Percentiles rank a stretch among this genome's conserved stretches.
Evolutionary conservation across 2,329 filamentous ascomycete genomes (phyloP).

Genomic region (Diaporthe sp.): DNA sequence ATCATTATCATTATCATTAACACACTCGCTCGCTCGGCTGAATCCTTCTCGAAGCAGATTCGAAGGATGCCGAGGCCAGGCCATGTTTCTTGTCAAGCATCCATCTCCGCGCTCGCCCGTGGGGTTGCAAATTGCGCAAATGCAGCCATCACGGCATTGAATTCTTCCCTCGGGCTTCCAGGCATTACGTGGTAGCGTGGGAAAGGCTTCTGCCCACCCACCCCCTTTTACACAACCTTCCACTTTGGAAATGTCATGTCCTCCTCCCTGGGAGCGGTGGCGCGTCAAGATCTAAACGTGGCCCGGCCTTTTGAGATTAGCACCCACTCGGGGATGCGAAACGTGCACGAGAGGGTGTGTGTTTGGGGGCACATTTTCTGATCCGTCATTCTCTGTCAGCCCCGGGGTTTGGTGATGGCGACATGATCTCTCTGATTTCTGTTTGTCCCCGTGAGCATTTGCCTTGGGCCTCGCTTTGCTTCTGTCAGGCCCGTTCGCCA

Average conservation of each 20-base stretch:
- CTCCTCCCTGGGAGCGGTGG: not conserved
- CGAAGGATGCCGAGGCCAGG: conserved; percentile 29
- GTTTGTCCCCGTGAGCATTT: conserved; percentile 23
- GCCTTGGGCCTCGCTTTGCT: not conserved
- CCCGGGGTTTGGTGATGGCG: conserved; percentile 28
- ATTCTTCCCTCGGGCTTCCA: not conserved
- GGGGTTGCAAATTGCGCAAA: conserved; percentile 12
- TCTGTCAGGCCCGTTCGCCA: not conserved
- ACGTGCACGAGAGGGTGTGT: conserved; percentile 12
- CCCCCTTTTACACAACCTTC: not conserved
- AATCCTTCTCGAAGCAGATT: conserved; percentile 37
- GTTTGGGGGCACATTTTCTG: conserved; percentile 21
- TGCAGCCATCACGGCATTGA: conserved; percentile 25
- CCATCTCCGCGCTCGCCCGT: conserved; percentile 20
- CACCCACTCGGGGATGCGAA: conserved; percentile 16
- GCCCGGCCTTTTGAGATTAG: not conserved
- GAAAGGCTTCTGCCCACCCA: not conserved
- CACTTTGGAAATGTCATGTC: not conserved
- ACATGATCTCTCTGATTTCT: not conserved
- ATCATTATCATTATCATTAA: conserved; percentile 12
- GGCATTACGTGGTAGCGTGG: not conserved
- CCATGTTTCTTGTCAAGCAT: conserved; percentile 8
- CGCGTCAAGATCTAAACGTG: conserved; percentile 19
- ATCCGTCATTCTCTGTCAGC: conserved; percentile 17
- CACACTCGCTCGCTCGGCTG: not conserved